phyloP scores from a whole-genome alignment of 2,329 filamentous ascomycete species.

The Aureobasidium sp. region DNA sequence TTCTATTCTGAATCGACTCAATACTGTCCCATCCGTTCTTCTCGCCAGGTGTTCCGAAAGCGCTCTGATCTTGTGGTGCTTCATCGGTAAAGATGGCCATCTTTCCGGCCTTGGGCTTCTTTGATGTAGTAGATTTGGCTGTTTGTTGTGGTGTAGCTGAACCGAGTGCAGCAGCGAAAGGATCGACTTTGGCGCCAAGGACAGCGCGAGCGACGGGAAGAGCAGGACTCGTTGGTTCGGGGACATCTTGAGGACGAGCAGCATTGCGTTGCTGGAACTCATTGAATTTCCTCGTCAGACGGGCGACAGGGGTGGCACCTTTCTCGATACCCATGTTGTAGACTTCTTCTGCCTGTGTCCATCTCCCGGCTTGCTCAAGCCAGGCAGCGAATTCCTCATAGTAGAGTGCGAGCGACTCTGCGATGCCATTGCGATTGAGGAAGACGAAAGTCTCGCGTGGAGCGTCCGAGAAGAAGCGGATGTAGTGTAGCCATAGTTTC shows the following conservation, averaged over 20 bases:
- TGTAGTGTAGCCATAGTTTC: constrained; percentile 90
- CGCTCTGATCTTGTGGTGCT: constrained; percentile 35
- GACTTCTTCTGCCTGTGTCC: constrained; percentile 88
- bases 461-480: constrained; percentile 85
- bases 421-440: constrained; percentile 78
- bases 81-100: constrained; percentile 82
- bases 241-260: constrained; percentile 53
- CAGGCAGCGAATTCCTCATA: constrained; percentile 96
- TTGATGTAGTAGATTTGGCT: constrained; percentile 34
- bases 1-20: constrained; percentile 75
- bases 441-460: constrained; percentile 90
- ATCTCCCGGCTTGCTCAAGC: constrained; percentile 77
- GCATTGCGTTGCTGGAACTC: constrained; percentile 80
- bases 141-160: constrained; percentile 60
- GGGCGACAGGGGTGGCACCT: constrained; percentile 73
- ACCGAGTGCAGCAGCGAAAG: constrained; percentile 57
- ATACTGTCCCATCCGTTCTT: constrained; percentile 87
- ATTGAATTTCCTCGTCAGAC: constrained; percentile 79
- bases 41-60: constrained; percentile 36
- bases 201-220: constrained; percentile 76
- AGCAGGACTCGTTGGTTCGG: constrained; percentile 76
- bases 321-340: constrained; percentile 84
- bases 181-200: constrained; percentile 77
- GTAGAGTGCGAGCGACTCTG: constrained; percentile 79
- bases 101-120: constrained; percentile 69